Evolutionary conservation across 2,329 filamentous ascomycete species (phyloP).

Genomic region (Diaporthe eres): DNA sequence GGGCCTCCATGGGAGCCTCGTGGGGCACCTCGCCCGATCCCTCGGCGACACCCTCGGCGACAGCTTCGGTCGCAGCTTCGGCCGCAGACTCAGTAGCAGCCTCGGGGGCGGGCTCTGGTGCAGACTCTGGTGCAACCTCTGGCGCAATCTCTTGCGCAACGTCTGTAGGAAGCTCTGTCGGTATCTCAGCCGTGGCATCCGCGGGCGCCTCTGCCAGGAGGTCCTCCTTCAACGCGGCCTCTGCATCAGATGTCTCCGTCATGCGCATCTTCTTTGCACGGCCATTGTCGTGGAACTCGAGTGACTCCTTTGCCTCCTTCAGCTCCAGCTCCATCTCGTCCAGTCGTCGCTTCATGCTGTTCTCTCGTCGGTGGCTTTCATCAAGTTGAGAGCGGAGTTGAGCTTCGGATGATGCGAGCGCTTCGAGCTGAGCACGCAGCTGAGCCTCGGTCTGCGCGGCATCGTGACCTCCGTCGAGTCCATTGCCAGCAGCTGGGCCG

Average conservation of each 20-base stretch:
- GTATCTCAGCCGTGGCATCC: neutral
- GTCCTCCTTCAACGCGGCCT: constrained; percentile 25
- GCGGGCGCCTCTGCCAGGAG: constrained; percentile 20
- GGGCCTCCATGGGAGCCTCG: constrained; percentile 4
- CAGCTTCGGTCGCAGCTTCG: constrained; percentile 1
- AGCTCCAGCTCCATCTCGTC: constrained; percentile 80
- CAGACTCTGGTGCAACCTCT: neutral
- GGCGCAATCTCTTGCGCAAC: constrained; percentile 10
- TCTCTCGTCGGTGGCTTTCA: constrained; percentile 83
- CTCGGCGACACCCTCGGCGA: neutral
- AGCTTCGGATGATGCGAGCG: constrained; percentile 55
- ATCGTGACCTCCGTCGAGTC: constrained; percentile 64
- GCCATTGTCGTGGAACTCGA: constrained; percentile 47
- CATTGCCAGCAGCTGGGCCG: constrained; percentile 48
- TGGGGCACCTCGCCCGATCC: constrained; percentile 12
- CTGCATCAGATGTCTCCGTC: constrained; percentile 42
- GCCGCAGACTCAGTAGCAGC: neutral
- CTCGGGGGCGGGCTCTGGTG: neutral
- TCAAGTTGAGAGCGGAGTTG: constrained; percentile 76
- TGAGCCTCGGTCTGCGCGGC: constrained; percentile 72
- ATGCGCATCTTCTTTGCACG: constrained; percentile 51
- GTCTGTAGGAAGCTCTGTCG: constrained; percentile 21
- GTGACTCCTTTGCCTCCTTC: constrained; percentile 52
- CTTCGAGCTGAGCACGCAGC: constrained; percentile 69
- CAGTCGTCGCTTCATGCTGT: constrained; percentile 85